Percentiles rank a stretch among this genome's conserved stretches.
Evolutionary conservation across 75 land plant species (phyloP).

Genomic region (Pinus albicaulis): DNA sequence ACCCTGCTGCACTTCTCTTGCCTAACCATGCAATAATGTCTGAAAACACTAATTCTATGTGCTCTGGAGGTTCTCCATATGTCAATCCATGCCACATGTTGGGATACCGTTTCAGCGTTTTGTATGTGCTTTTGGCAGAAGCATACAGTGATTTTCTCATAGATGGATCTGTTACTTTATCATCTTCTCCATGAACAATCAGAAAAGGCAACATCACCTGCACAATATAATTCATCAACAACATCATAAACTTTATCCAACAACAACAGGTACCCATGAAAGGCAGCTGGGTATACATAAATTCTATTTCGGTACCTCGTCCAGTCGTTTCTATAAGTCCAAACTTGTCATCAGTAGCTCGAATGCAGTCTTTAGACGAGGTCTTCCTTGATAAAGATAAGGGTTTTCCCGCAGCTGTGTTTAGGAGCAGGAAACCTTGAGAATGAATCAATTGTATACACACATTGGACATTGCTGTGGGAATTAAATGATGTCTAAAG

Average conservation of each 20-base stretch:
- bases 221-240: not conserved
- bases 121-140: constrained; percentile 66
- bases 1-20: constrained; percentile 26
- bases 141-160: constrained; percentile 61
- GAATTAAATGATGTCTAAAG: no score
- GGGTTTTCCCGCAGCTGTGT: constrained; percentile 68
- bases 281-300: no score
- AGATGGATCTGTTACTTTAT: constrained; percentile 77
- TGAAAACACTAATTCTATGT: constrained; percentile 65
- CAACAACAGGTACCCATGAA: no score
- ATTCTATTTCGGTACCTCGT: constrained; percentile 36
- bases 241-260: no score
- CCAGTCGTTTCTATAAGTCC: constrained; percentile 53
- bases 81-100: constrained; percentile 94
- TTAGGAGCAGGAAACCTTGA: not conserved
- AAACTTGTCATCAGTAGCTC: constrained; percentile 66
- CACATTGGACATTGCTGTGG: no score
- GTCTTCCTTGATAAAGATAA: constrained; percentile 65
- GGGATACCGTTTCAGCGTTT: constrained; percentile 76
- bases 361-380: constrained; percentile 71
- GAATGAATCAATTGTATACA: no score
- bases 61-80: constrained; percentile 69
- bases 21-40: constrained; percentile 85
- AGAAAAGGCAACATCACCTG: constrained; percentile 82
- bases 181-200: constrained; percentile 76